Conservation (phyloP, 2,329 filamentous ascomycete species). For the Biscogniauxia mediterranea region DNA sequence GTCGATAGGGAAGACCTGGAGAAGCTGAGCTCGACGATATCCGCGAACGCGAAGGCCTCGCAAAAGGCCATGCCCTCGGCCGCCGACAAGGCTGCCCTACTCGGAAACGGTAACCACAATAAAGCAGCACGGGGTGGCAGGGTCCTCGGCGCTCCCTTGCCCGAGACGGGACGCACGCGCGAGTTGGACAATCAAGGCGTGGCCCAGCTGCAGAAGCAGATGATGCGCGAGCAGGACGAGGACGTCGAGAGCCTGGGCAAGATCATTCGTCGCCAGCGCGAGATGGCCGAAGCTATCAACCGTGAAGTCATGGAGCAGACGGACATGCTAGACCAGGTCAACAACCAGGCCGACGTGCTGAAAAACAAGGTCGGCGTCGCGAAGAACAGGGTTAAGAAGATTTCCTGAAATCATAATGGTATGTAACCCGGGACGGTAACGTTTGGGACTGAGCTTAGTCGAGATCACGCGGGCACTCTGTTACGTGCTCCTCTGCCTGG, state of each 20-base stretch:
- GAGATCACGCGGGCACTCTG: too few species aligned
- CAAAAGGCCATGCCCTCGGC: constrained; percentile 48
- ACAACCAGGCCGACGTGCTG: constrained; percentile 64
- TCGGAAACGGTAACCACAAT: constrained; percentile 39
- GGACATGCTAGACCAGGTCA: constrained; percentile 65
- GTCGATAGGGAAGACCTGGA: constrained; percentile 77
- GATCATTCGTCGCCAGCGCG: constrained; percentile 69
- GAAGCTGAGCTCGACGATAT: constrained; percentile 60
- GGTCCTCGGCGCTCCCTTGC: constrained; percentile 68
- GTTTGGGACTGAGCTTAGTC: too few species aligned
- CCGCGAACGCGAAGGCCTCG: constrained; percentile 37
- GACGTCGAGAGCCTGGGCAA: constrained; percentile 67
- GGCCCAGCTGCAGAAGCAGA: constrained; percentile 68
- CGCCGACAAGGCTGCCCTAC: constrained; percentile 49
- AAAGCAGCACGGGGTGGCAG: constrained; percentile 53
- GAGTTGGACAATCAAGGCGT: constrained; percentile 76
- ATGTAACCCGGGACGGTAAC: background rate
- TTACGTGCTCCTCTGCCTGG: too few species aligned
- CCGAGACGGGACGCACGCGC: constrained; percentile 73
- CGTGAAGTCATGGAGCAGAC: constrained; percentile 72
- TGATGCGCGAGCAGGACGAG: constrained; percentile 73
- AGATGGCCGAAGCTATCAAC: constrained; percentile 76
- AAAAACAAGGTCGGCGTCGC: constrained; percentile 69
- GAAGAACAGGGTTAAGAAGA: constrained; percentile 69
- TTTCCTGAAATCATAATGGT: constrained; percentile 39